Base-by-base conservation (phyloP, 2,329 filamentous ascomycete genomes). In the Colletotrichum sp. region DNA sequence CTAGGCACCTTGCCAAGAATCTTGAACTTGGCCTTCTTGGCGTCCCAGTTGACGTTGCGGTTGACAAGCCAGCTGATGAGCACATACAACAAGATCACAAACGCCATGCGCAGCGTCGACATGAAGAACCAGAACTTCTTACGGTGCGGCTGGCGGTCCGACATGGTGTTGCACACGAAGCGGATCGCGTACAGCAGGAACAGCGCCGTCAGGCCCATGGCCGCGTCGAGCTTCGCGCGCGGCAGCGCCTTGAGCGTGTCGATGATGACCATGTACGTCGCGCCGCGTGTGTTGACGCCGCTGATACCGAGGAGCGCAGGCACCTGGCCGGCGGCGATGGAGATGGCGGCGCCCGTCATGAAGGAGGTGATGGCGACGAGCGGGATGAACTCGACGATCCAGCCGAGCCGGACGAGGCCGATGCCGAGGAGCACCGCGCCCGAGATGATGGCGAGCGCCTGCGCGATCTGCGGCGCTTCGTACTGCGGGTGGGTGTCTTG, bases 71-170 rank as follows among this genome's bases (percentile, higher is more conserved):
- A 95, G 83, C 94, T 94, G 82, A 96, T 94, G 79, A 94, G 86
- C 9, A 94, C 95, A 85, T 96, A 96, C 4, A 97, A 88, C 59
- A 96, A 85, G 76, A 97, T 95, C 78, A 96, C 93, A 81, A 97
- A 96, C 2, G 92, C 94, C 6, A 94, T 95, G 48, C 95, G 92
- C 52, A 97, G 88, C 0, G 95, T 96, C 21, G 92, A 94, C 67
- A 93, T 83, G 86, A 96, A 96, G 85, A 96, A 96, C 88, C 91
- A 96, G 1, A 91, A 79, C 88, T 95, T 95, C 73, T 91, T 89
- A 67, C 89, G 89, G 4, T 88, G 85, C 4, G 95, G 94, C 78
- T 93, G 89, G 81, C 89, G 92, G 84, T 89, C 92, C n/a, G 93
- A 93, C 79, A 92, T 87, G 76, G 84, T 89, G 65, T 88, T 90